phyloP scores from a whole-genome alignment of 2,329 filamentous ascomycete genomes.

The Drechslerella coelobrocha region DNA sequence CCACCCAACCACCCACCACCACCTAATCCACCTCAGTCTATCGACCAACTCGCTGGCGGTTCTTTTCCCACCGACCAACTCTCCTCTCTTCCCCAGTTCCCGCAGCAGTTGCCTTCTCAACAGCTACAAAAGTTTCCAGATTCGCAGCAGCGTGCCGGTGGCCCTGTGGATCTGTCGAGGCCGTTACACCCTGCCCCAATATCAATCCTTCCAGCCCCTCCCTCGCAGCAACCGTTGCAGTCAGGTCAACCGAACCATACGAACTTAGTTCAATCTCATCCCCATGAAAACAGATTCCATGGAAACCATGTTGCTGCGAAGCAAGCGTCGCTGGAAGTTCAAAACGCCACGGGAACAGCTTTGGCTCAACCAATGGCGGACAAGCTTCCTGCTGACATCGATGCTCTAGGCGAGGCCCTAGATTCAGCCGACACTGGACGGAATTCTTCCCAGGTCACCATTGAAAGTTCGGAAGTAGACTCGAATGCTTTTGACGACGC shows the following conservation, averaged over 20 bases:
- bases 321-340: conserved; percentile 21
- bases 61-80: conserved; percentile 53
- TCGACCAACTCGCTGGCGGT: conserved; percentile 54
- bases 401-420: conserved; percentile 66
- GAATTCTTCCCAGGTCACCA: conserved; percentile 78
- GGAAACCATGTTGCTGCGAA: conserved; percentile 23
- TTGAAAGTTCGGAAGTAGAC: conserved; percentile 71
- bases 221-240: conserved; percentile 52
- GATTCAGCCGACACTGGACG: conserved; percentile 61
- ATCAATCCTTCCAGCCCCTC: conserved; percentile 68
- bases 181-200: conserved; percentile 63
- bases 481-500: conserved; percentile 69
- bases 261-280: conserved; percentile 24
- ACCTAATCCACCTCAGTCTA: conserved; percentile 59
- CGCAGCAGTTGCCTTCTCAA: conserved; percentile 65
- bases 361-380: conserved; percentile 65
- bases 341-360: conserved; percentile 13
- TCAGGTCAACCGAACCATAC: conserved; percentile 29
- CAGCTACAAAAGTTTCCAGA: conserved; percentile 67
- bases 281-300: conserved; percentile 27
- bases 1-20: conserved; percentile 69
- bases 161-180: conserved; percentile 27
- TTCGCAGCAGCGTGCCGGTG: conserved; percentile 59
- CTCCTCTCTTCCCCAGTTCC: conserved; percentile 60
- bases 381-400: conserved; percentile 67